Base-by-base conservation (phyloP, 2,329 filamentous ascomycete genomes). In the Trichoderma koningiopsis region DNA sequence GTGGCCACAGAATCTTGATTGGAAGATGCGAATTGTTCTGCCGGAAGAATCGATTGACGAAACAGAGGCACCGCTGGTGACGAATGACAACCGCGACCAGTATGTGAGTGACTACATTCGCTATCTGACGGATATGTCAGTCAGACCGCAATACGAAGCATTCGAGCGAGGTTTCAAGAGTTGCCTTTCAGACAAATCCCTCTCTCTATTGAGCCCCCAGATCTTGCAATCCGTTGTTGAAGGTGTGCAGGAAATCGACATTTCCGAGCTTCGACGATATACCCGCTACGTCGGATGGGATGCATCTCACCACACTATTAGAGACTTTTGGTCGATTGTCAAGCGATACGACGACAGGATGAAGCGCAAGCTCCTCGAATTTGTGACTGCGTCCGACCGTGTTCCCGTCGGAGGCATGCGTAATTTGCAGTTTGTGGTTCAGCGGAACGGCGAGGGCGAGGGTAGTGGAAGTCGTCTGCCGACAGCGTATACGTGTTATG, bases 401-500 rank as follows among this genome's bases (percentile, higher is more conserved):
- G 88, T 98, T 2, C 96, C 96, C 0, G 92, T 97, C 0, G 94
- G 92, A 24, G 96, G 96, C 3, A 89, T 94, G 76, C 87, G 88
- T 72, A 93, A 92, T 74, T 83, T 98, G 58, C 89, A 92, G 75
- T 98, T 98, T 79, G 88, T 92, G 16, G 86, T 99, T 55, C 91
- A 95, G 79, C 89, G 87, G 75, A 93, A 94, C 76, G 89, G 92
- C 19, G 84, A 89, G 67, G 91, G 87, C 72, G 81, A 84, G 7
- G 83, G 81, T 2, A 81, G 83, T 1, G 76, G 77, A 3, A 86
- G 85, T 0, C 86, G 87, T 72, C 76, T 99, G 74, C 96, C 96
- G 4, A 97, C 92, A 5, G 95, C 93, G 71, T 91, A 94, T 75
- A 99, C 96, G 0, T 99, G 96, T 79, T 98, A 97, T 81, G 93